These are phyloP conservation scores for Aspergillus sclerotiicarbonarius DNA, from an alignment of 495 filamentous ascomycete species.

Conservation along the genomic window DNA sequence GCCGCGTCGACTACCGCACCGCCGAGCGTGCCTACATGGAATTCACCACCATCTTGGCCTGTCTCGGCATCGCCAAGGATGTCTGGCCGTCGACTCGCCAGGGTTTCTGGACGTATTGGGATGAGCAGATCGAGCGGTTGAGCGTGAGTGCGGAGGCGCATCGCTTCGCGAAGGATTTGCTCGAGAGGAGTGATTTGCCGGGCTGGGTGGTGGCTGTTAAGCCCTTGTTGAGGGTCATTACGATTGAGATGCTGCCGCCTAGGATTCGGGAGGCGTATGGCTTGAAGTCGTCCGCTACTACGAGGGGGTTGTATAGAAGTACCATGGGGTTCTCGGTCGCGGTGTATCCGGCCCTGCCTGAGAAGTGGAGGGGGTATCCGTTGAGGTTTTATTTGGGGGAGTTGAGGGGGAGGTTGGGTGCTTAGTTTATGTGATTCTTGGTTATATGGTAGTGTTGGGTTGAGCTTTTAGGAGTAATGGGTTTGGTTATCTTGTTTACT, in stretches of 20 bases:
- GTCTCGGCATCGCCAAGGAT: slow-evolving; percentile 27
- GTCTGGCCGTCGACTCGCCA: slow-evolving; percentile 34
- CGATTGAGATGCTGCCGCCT: slow-evolving; percentile 44
- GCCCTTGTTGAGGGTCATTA: slow-evolving; percentile 33
- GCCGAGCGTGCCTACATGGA: slow-evolving; percentile 39
- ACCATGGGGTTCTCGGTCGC: slow-evolving; percentile 38
- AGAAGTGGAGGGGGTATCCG: slow-evolving; percentile 30
- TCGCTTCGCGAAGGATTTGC: slow-evolving; percentile 32
- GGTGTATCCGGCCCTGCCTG: slow-evolving; percentile 41
- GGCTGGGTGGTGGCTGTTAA: slow-evolving; percentile 35
- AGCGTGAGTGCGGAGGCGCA: slow-evolving; percentile 34
- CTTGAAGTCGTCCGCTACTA: slow-evolving; percentile 31
- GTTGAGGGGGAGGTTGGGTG: slow-evolving; percentile 11
- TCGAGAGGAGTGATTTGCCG: slow-evolving; percentile 28
- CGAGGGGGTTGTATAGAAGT: slow-evolving; percentile 33
- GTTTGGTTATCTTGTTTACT: no score
- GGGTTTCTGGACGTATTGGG: slow-evolving; percentile 45
- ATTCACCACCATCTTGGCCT: slow-evolving; percentile 32
- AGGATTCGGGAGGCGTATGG: slow-evolving; percentile 38
- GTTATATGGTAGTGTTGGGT: background rate
- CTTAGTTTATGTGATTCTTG: background rate
- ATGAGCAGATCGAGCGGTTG: slow-evolving; percentile 31
- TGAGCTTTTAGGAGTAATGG: background rate
- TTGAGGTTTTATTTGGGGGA: slow-evolving; percentile 32
- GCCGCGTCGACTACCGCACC: slow-evolving; percentile 33